These are phyloP conservation scores for Plasmodium vivax DNA, from an alignment of 169 alveolate genomes.

Conservation along the genomic window DNA sequence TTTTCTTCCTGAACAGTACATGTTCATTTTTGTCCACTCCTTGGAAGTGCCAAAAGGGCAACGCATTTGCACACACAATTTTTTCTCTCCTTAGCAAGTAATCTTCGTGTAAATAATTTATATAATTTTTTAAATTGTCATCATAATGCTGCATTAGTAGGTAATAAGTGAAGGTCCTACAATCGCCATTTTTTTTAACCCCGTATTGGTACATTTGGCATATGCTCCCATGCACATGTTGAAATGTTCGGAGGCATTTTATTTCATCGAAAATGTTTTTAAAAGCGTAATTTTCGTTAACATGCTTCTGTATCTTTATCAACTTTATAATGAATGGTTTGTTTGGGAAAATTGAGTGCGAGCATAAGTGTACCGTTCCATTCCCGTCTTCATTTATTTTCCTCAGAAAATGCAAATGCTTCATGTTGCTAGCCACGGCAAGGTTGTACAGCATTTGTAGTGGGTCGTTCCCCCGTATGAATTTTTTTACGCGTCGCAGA, in stretches of 20 bases:
- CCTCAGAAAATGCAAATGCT: background rate
- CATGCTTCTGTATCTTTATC: slow-evolving; percentile 23
- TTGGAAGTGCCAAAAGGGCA: background rate
- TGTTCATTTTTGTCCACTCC: background rate
- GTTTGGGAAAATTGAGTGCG: background rate
- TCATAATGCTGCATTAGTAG: slow-evolving; percentile 33
- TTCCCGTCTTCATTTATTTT: slow-evolving; percentile 36
- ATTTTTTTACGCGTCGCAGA: background rate
- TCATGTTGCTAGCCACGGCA: slow-evolving; percentile 7
- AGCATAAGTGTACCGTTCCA: slow-evolving; percentile 38
- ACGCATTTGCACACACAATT: background rate
- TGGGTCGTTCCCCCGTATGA: background rate
- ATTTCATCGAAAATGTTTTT: slow-evolving; percentile 61
- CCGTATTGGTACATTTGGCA: slow-evolving; percentile 50
- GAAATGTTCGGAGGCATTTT: slow-evolving; percentile 30
- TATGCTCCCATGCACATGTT: slow-evolving; percentile 7
- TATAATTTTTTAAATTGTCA: slow-evolving; percentile 16
- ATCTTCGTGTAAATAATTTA: slow-evolving; percentile 1
- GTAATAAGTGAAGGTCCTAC: slow-evolving; percentile 33
- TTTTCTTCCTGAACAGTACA: slow-evolving; percentile 4
- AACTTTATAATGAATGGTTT: slow-evolving; percentile 32
- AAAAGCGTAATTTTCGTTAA: slow-evolving; percentile 55
- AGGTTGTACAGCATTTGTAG: slow-evolving; percentile 23
- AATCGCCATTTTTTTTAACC: slow-evolving; percentile 14
- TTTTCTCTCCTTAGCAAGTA: slow-evolving; percentile 14